Percentiles rank a stretch among this genome's conserved stretches.
Evolutionary conservation across 23 red algal genomes (phyloP).

Genomic region (Gracilaria caudata): DNA sequence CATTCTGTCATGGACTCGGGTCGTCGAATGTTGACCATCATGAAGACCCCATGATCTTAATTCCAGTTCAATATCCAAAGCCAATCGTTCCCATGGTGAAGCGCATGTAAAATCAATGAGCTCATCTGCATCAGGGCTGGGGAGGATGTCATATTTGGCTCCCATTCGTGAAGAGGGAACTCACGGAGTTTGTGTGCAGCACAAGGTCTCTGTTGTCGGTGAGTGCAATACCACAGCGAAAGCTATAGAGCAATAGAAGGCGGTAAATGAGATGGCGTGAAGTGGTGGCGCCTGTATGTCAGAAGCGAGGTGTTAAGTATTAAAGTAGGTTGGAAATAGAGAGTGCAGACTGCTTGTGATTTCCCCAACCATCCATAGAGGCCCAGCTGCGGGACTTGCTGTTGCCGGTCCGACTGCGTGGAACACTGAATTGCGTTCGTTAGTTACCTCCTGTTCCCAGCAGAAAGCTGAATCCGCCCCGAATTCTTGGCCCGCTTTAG

Average conservation of each 20-base stretch:
- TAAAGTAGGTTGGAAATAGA: neutral
- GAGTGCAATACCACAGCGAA: neutral
- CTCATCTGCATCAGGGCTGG: slow-evolving; percentile 29
- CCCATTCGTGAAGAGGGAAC: neutral
- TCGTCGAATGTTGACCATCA: slow-evolving; percentile 30
- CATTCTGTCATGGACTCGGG: neutral
- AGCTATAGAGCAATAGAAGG: neutral
- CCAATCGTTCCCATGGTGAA: slow-evolving; percentile 67
- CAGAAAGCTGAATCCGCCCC: neutral
- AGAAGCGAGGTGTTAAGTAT: neutral
- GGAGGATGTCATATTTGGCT: slow-evolving; percentile 48
- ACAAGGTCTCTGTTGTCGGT: neutral
- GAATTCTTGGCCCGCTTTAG: neutral
- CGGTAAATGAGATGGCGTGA: neutral
- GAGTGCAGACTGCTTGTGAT: neutral
- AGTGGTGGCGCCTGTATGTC: neutral
- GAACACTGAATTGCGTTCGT: neutral
- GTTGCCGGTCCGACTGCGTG: neutral
- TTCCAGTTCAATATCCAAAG: slow-evolving; percentile 62
- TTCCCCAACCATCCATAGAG: neutral
- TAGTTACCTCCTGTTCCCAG: neutral
- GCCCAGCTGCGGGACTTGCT: neutral
- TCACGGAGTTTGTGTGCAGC: neutral
- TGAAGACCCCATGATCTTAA: slow-evolving; percentile 65
- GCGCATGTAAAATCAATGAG: slow-evolving; percentile 71